Percentiles rank a stretch among this genome's conserved stretches.
These are phyloP conservation scores for Pyricularia sp. DNA, from an alignment of 2,329 filamentous ascomycete genomes.

Conservation along the genomic window DNA sequence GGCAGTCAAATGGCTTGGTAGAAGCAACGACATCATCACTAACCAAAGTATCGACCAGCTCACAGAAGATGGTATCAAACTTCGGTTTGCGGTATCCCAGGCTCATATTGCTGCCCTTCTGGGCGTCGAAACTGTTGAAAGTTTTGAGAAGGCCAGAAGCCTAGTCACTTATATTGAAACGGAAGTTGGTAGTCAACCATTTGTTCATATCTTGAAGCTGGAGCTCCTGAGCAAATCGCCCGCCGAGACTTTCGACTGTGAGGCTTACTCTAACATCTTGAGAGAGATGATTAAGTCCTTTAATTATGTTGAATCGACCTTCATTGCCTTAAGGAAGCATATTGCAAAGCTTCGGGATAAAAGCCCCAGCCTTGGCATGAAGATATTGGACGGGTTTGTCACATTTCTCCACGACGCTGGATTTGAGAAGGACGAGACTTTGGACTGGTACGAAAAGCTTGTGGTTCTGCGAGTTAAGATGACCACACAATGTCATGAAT, in stretches of 20 bases:
- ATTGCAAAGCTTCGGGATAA: conserved; percentile 54
- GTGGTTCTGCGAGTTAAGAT: conserved; percentile 63
- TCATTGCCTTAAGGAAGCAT: conserved; percentile 59
- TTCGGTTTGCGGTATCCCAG: conserved; percentile 59
- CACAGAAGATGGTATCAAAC: conserved; percentile 50
- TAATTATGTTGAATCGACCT: conserved; percentile 47
- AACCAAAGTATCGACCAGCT: conserved; percentile 43
- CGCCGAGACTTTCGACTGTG: conserved; percentile 35
- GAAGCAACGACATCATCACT: conserved; percentile 52
- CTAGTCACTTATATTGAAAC: conserved; percentile 53
- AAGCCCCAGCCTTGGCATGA: conserved; percentile 36
- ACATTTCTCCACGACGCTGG: conserved; percentile 22
- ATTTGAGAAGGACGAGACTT: background rate
- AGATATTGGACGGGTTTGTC: conserved; percentile 56
- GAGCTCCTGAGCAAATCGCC: conserved; percentile 48
- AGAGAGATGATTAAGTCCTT: conserved; percentile 50
- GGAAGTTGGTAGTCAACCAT: conserved; percentile 53
- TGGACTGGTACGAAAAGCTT: conserved; percentile 58
- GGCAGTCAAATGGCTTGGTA: conserved; percentile 65
- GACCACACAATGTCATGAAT: conserved; percentile 36
- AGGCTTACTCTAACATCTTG: conserved; percentile 43
- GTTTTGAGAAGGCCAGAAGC: conserved; percentile 40
- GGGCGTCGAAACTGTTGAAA: conserved; percentile 31
- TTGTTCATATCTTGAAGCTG: conserved; percentile 59
- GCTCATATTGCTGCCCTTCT: conserved; percentile 47